Base-by-base conservation (phyloP, 1,284 basidiomycete genomes). In the Malassezia caprae region DNA sequence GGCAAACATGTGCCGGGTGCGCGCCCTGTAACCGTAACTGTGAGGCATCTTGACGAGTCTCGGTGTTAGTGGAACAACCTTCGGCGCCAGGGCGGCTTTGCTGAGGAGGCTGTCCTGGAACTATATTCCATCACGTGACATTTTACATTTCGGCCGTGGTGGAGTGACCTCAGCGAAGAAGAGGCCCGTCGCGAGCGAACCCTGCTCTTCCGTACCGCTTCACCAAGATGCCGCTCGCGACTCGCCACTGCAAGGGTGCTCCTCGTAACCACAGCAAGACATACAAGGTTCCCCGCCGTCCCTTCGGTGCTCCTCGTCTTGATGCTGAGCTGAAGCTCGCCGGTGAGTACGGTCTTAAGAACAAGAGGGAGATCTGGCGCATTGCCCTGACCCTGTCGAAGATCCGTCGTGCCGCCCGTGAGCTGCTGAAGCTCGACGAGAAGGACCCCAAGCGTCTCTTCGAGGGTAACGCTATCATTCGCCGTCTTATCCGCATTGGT, bases 331-430 rank as follows among this genome's bases (percentile, higher is more conserved):
- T 99, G 77, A 98, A 96, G 89, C 90, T 96, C 79, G 90, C 90
- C 62, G 93, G 93, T 80, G 94, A 99, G 82, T 98, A 93, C 82
- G 93, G 93, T 79, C 88, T 98, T 75, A 88, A 91, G 79, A 98
- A 96, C 88, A 99, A 99, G 84, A 88, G 90, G 76, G 93, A 99
- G 82, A 96, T 98, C 81, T 98, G 93, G 93, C 88, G 94, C 76
- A 96, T 99, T 78, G 85, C 90, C 77, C 85, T 98, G 75, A 68
- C 65, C 76, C 85, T 99, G 59, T 98, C 94, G 76, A 96, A 99
- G 83, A 98, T 98, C 77, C 91, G 93, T 82, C 90, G 94, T 86
- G 94, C 93, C 62, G 94, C 93, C 67, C 93, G 93, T 87, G 93
- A 98, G 81, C 87, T 98, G 64, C 86, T 98, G 79, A 98, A 98